Conservation (phyloP, 75 land plant species). For the Gnetum montanum region DNA sequence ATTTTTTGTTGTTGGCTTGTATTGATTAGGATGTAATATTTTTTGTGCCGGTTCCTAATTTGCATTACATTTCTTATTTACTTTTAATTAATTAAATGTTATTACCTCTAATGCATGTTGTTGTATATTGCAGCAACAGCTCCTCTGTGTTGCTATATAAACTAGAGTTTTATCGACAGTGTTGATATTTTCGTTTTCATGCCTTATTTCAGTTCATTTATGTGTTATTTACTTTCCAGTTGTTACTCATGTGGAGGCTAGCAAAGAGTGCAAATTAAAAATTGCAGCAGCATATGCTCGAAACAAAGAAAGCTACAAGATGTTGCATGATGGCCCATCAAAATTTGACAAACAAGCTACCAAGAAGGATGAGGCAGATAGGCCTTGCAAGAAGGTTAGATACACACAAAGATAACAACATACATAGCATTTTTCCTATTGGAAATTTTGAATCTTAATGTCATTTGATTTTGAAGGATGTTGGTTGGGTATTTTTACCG, state of each 20-base stretch:
- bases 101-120: too few species aligned
- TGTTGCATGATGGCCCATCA: conserved; percentile 9
- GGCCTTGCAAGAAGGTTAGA: too few species aligned
- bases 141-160: background rate
- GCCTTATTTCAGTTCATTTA: background rate
- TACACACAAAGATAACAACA: too few species aligned
- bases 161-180: background rate
- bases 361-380: too few species aligned
- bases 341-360: conserved; percentile 6
- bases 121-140: background rate
- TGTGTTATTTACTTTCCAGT: conserved; percentile 28
- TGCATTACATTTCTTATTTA: background rate
- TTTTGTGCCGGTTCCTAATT: too few species aligned
- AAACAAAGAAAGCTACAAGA: conserved; percentile 33
- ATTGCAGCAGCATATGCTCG: conserved; percentile 66
- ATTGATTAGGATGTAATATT: too few species aligned
- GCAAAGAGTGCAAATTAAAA: conserved; percentile 58
- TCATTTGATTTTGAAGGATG: too few species aligned
- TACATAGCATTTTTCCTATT: too few species aligned
- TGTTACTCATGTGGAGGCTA: conserved; percentile 66
- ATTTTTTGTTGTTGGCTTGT: too few species aligned
- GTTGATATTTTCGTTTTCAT: background rate
- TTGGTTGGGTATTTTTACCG: too few species aligned
- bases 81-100: too few species aligned
- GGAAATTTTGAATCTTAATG: too few species aligned